A percentile compares a stretch with the other conserved stretches of the same genome.
These are phyloP conservation scores for Byssochlamys sp. DNA, from an alignment of 2,329 filamentous ascomycete species.

Conservation along the genomic window DNA sequence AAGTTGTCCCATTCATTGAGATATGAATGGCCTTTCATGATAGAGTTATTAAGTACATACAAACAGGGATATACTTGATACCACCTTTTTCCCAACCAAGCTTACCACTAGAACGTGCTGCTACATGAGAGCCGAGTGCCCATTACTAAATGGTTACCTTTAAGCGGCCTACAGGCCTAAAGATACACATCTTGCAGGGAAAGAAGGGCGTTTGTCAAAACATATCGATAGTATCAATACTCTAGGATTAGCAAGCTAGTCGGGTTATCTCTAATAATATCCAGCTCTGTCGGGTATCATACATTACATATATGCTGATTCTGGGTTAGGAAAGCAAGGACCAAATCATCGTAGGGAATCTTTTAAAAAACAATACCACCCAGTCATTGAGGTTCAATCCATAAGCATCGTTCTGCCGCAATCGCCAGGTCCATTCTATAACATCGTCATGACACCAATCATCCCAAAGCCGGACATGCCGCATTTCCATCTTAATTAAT, in stretches of 20 bases:
- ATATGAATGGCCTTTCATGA: too few relatives aligned
- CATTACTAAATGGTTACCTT: not conserved
- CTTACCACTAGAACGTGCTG: not conserved
- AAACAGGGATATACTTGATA: too few relatives aligned
- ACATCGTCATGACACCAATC: not conserved
- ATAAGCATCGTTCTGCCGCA: not conserved
- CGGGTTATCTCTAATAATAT: not conserved
- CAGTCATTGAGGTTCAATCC: not conserved
- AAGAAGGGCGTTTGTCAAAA: too few relatives aligned
- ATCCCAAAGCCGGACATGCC: not conserved
- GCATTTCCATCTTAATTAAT: not conserved
- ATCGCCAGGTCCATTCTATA: not conserved
- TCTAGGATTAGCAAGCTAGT: not conserved
- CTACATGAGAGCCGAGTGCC: not conserved
- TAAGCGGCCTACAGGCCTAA: not conserved
- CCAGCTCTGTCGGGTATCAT: not conserved
- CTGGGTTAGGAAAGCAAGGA: not conserved
- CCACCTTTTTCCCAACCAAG: too few relatives aligned
- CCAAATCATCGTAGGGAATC: not conserved
- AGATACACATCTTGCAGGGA: not conserved
- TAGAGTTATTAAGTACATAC: too few relatives aligned
- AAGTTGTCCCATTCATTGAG: too few relatives aligned
- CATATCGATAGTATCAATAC: not conserved
- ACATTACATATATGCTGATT: not conserved
- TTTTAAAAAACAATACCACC: not conserved